Evolutionary conservation across 2,329 filamentous ascomycete species (phyloP).

Genomic region (Aspergillus latus): DNA sequence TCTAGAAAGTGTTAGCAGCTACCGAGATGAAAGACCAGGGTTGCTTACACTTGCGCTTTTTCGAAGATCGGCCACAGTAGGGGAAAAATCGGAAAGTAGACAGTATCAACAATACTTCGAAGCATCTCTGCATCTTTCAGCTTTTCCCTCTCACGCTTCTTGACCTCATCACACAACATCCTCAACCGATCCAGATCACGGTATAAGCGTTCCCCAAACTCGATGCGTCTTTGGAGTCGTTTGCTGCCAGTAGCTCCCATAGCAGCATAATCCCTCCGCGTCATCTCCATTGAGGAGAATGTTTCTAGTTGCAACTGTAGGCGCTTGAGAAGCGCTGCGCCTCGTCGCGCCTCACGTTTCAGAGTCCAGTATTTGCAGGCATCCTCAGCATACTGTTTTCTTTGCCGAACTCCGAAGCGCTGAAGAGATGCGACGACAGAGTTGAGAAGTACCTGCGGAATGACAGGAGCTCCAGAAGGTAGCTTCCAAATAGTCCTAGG

Average conservation of each 20-base stretch:
- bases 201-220: conserved; percentile 70
- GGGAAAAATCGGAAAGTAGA: conserved; percentile 86
- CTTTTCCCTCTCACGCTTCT: conserved; percentile 74
- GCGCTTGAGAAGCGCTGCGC: conserved; percentile 87
- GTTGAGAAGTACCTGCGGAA: conserved; percentile 84
- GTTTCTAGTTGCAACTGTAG: conserved; percentile 93
- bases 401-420: conserved; percentile 78
- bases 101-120: conserved; percentile 75
- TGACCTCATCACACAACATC: conserved; percentile 67
- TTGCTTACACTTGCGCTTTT: conserved; percentile 74
- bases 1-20: conserved; percentile 27
- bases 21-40: neutral
- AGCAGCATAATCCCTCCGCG: conserved; percentile 87
- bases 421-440: conserved; percentile 80
- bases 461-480: conserved; percentile 90
- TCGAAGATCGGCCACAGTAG: conserved; percentile 76
- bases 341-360: conserved; percentile 88
- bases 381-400: conserved; percentile 89
- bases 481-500: conserved; percentile 81
- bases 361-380: conserved; percentile 97
- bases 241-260: conserved; percentile 85
- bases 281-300: conserved; percentile 97
- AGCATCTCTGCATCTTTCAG: conserved; percentile 74
- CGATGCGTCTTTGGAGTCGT: conserved; percentile 76
- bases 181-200: conserved; percentile 74